Evolutionary conservation across 2,329 filamentous ascomycete species (phyloP).

Genomic region (Colletotrichum acutatum): DNA sequence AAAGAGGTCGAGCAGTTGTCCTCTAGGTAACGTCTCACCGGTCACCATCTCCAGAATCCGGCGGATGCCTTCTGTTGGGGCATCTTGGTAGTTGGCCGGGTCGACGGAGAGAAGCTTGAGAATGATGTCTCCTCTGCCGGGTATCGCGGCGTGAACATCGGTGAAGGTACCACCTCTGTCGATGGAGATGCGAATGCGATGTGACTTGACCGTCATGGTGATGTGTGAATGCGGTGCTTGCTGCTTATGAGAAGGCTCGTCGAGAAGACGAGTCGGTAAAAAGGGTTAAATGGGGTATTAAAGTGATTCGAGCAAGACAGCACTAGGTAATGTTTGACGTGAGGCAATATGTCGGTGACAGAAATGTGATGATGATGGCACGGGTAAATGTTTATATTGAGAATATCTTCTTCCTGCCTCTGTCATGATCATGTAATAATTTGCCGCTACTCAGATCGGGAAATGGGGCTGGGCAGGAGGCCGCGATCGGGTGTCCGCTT

Average conservation of each 20-base stretch:
- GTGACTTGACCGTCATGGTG: slow-evolving; percentile 39
- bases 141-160: slow-evolving; percentile 75
- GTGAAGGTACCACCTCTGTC: slow-evolving; percentile 68
- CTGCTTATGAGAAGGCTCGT: slow-evolving; percentile 5
- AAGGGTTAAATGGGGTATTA: slow-evolving; percentile 12
- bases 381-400: slow-evolving; percentile 11
- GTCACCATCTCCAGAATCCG: slow-evolving; percentile 50
- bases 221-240: slow-evolving; percentile 5
- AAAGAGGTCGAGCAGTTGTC: slow-evolving; percentile 47
- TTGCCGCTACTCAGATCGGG: slow-evolving; percentile 22
- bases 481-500: slow-evolving; percentile 11
- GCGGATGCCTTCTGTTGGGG: slow-evolving; percentile 78
- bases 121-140: slow-evolving; percentile 73
- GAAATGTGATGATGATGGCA: background rate
- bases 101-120: slow-evolving; percentile 80
- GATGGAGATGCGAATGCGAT: slow-evolving; percentile 45
- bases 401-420: background rate
- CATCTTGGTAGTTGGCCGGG: slow-evolving; percentile 78
- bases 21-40: slow-evolving; percentile 45
- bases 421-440: slow-evolving; percentile 22
- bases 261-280: background rate
- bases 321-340: background rate
- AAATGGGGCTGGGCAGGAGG: slow-evolving; percentile 11
- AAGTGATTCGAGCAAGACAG: background rate
- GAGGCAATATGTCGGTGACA: background rate